A percentile compares a stretch with the other conserved stretches of the same genome.
Evolutionary conservation across 2,329 filamentous ascomycete genomes (phyloP).

Genomic region (Fusarium newnesense): DNA sequence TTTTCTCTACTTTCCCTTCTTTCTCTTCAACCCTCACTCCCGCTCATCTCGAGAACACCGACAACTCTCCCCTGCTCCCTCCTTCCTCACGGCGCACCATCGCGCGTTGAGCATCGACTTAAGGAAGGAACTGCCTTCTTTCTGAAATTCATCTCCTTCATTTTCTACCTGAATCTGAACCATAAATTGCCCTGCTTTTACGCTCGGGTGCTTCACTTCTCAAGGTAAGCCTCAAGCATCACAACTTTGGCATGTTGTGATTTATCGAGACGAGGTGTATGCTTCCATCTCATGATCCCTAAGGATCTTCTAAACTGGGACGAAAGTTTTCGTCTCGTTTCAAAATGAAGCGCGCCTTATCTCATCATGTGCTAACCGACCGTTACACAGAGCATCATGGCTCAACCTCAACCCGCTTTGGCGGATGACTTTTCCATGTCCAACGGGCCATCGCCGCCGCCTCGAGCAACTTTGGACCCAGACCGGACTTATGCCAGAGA

Average conservation of each 20-base stretch:
- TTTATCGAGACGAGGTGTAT: not conserved
- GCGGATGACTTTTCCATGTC: constrained; percentile 14
- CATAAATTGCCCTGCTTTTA: not conserved
- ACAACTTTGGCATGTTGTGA: not conserved
- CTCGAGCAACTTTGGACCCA: constrained; percentile 27
- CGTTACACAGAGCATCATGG: constrained; percentile 28
- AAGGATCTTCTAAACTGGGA: not conserved
- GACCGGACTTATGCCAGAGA: constrained; percentile 38
- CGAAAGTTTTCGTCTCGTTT: not conserved
- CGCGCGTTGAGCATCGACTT: not conserved
- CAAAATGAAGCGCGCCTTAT: not conserved
- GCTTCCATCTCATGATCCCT: not conserved
- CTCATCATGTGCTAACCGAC: constrained; percentile 14
- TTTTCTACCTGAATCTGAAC: not conserved
- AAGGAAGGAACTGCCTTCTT: constrained; percentile 21
- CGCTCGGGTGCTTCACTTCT: not conserved
- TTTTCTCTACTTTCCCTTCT: not conserved
- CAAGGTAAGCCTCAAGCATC: constrained; percentile 12
- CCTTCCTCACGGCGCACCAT: constrained; percentile 2
- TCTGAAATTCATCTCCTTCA: not conserved
- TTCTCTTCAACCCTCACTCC: not conserved
- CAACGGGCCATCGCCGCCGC: constrained; percentile 23
- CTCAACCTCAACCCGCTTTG: constrained; percentile 5
- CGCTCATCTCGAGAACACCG: not conserved
- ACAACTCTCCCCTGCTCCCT: not conserved